These are phyloP conservation scores for Eucalyptus rudis DNA, from an alignment of 345 rosid species.

Conservation along the genomic window DNA sequence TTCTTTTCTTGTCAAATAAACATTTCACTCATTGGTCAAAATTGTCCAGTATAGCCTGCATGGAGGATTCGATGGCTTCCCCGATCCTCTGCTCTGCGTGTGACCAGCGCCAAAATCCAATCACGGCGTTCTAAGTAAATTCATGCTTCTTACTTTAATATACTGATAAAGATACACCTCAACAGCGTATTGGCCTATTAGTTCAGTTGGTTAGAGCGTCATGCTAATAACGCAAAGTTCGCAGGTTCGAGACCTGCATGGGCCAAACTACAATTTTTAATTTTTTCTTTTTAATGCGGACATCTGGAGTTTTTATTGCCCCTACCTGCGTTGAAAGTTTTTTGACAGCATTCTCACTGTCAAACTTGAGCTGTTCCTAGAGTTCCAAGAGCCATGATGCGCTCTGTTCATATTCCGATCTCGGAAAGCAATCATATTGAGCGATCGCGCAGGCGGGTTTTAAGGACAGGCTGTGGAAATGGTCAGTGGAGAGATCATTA, in stretches of 20 bases:
- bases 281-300: background rate
- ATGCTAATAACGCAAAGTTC: constrained; percentile 94
- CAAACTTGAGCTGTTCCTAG: background rate
- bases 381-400: background rate
- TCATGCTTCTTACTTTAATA: background rate
- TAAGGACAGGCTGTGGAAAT: background rate
- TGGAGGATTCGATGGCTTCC: background rate
- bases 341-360: background rate
- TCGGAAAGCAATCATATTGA: background rate
- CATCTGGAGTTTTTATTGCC: background rate
- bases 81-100: background rate
- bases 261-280: constrained; percentile 16
- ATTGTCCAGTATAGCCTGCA: too few relatives aligned
- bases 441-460: background rate
- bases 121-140: fast-evolving
- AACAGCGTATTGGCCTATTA: background rate
- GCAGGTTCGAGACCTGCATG: constrained; percentile 47
- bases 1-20: too few relatives aligned
- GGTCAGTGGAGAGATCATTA: background rate
- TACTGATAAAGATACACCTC: fast-evolving
- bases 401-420: background rate
- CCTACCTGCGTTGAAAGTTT: background rate
- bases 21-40: too few relatives aligned
- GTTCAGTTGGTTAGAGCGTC: constrained; percentile 84
- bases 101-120: background rate